Conservation (phyloP, 495 filamentous ascomycete genomes). For the Pseudotulostoma volvatum region DNA sequence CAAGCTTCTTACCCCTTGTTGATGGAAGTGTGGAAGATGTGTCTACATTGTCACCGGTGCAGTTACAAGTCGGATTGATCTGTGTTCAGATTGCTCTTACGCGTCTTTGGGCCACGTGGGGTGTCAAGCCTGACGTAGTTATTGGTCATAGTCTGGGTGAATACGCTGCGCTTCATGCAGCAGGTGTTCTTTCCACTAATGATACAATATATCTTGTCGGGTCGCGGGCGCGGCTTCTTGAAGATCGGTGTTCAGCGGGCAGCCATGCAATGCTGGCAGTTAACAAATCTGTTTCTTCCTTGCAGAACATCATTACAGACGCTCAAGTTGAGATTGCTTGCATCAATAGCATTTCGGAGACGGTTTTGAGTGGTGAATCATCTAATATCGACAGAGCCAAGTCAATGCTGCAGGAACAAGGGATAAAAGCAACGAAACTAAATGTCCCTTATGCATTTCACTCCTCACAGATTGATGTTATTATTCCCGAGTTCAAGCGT, state of each 20-base stretch:
- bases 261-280: conserved; percentile 49
- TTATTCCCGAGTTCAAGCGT: conserved; percentile 48
- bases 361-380: conserved; percentile 32
- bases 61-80: conserved; percentile 38
- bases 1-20: conserved; percentile 49
- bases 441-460: conserved; percentile 71
- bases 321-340: conserved; percentile 31
- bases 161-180: conserved; percentile 69
- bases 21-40: conserved; percentile 34
- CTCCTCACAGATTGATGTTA: conserved; percentile 62
- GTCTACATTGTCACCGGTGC: conserved; percentile 56
- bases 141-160: conserved; percentile 81
- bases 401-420: conserved; percentile 39
- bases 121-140: conserved; percentile 57
- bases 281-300: conserved; percentile 18
- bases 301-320: conserved; percentile 16
- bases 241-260: conserved; percentile 49
- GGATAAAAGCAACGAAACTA: conserved; percentile 52
- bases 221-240: conserved; percentile 57
- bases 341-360: conserved; percentile 34
- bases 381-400: conserved; percentile 36
- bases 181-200: conserved; percentile 61
- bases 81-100: conserved; percentile 78
- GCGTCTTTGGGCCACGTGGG: conserved; percentile 65
- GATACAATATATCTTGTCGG: conserved; percentile 75